A percentile compares a stretch with the other conserved stretches of the same genome.
Conservation (phyloP, 257 asterid genomes). For the Ballota nigra region DNA sequence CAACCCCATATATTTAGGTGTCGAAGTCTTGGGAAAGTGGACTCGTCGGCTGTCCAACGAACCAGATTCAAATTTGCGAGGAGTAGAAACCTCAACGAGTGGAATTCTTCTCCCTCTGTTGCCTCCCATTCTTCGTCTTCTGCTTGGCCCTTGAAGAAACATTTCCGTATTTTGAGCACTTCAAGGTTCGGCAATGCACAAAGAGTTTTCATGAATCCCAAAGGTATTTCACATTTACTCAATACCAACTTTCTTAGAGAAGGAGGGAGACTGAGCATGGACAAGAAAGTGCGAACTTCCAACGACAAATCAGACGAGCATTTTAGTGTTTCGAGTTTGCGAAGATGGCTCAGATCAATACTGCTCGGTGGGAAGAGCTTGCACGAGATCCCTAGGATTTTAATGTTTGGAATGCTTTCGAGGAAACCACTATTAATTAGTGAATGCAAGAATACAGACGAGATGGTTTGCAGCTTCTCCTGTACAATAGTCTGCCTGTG, state of each 20-base stretch:
- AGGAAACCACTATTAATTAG: not conserved
- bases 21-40: constrained; percentile 24
- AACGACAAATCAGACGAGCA: not conserved
- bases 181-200: constrained; percentile 20
- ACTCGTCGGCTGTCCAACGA: constrained; percentile 13
- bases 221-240: not conserved
- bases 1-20: not conserved
- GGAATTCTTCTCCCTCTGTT: constrained; percentile 13
- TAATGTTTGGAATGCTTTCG: not conserved
- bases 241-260: constrained; percentile 18
- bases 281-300: not conserved
- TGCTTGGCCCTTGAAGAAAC: not conserved
- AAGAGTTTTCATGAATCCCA: not conserved
- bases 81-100: not conserved
- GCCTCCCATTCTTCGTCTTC: constrained; percentile 14
- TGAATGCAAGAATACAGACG: not conserved
- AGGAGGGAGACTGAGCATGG: not conserved
- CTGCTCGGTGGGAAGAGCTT: not conserved
- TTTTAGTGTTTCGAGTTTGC: constrained; percentile 9
- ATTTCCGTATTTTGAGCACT: constrained; percentile 16
- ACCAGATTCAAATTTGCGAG: not conserved
- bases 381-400: not conserved
- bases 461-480: not conserved
- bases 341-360: not conserved
- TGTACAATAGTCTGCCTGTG: not conserved